These are phyloP conservation scores for Chytriomyces hyalinus DNA, from an alignment of 192 early-diverging fungal species.

Conservation along the genomic window DNA sequence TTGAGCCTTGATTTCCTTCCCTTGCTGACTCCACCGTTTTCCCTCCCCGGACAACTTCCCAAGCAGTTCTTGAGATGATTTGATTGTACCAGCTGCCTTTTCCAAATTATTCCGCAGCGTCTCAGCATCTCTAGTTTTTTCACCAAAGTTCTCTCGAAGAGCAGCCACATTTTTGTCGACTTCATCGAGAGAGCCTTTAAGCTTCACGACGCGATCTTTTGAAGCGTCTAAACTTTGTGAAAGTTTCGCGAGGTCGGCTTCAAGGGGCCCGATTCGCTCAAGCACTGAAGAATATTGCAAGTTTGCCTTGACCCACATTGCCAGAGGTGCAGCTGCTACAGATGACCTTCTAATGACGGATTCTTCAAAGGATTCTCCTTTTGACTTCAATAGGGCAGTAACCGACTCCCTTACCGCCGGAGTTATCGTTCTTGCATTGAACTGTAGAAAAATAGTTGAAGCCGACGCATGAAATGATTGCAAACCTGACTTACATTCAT, in stretches of 20 bases:
- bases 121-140: slow-evolving; percentile 65
- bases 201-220: slow-evolving; percentile 44
- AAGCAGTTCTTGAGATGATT: slow-evolving; percentile 55
- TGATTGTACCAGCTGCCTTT: slow-evolving; percentile 51
- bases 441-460: slow-evolving; percentile 9
- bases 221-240: slow-evolving; percentile 56
- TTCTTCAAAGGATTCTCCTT: slow-evolving; percentile 67
- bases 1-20: slow-evolving; percentile 45
- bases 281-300: slow-evolving; percentile 61
- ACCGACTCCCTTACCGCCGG: slow-evolving; percentile 56
- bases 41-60: slow-evolving; percentile 64
- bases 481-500: slow-evolving; percentile 42
- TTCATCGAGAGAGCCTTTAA: slow-evolving; percentile 53
- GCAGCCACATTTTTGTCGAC: slow-evolving; percentile 60
- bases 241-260: slow-evolving; percentile 51
- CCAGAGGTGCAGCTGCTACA: slow-evolving; percentile 62
- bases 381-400: slow-evolving; percentile 53
- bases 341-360: slow-evolving; percentile 57
- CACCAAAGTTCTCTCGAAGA: slow-evolving; percentile 57
- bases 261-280: slow-evolving; percentile 60
- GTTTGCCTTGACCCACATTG: slow-evolving; percentile 70
- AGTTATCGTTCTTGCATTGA: slow-evolving; percentile 60
- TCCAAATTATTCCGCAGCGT: slow-evolving; percentile 51
- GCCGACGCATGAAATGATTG: too few relatives aligned
- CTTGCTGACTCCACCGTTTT: slow-evolving; percentile 57